phyloP scores from a whole-genome alignment of 169 alveolate genomes.

The Toxoplasma gondii region DNA sequence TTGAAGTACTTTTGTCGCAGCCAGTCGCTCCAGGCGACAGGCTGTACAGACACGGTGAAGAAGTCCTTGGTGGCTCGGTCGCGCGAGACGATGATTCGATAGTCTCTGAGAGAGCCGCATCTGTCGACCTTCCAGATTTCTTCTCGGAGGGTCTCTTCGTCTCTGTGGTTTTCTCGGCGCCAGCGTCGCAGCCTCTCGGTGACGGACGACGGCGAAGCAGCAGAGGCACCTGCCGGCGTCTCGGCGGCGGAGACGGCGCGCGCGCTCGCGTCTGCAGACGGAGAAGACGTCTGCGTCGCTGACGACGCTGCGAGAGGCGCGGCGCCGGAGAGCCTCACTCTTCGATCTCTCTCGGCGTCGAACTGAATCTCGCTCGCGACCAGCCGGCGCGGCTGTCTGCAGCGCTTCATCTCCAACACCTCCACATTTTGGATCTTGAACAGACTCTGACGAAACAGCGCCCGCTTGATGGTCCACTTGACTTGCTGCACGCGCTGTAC shows the following conservation, averaged over 20 bases:
- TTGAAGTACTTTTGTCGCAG: constrained; percentile 20
- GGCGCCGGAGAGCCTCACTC: background rate
- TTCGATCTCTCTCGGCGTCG: constrained; percentile 7
- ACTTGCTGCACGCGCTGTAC: constrained; percentile 39
- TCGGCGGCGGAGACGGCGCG: background rate
- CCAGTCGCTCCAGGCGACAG: constrained; percentile 9
- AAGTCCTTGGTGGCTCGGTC: background rate
- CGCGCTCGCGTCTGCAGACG: background rate
- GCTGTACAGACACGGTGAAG: constrained; percentile 26
- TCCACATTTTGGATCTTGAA: constrained; percentile 52
- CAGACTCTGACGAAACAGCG: constrained; percentile 35
- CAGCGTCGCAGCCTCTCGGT: background rate
- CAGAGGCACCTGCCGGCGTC: background rate
- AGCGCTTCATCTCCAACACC: constrained; percentile 25
- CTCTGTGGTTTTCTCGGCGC: background rate
- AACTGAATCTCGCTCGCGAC: background rate
- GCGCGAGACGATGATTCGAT: background rate
- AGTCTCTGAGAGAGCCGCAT: constrained; percentile 10
- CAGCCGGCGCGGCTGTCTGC: constrained; percentile 40
- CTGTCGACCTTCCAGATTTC: constrained; percentile 46
- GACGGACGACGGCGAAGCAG: background rate
- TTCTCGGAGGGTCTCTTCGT: constrained; percentile 24
- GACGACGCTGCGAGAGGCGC: background rate
- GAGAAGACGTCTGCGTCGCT: background rate
- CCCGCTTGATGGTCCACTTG: constrained; percentile 20